Conservation (phyloP, 768 basidiomycete genomes). For the Rhizopogon roseolus region DNA sequence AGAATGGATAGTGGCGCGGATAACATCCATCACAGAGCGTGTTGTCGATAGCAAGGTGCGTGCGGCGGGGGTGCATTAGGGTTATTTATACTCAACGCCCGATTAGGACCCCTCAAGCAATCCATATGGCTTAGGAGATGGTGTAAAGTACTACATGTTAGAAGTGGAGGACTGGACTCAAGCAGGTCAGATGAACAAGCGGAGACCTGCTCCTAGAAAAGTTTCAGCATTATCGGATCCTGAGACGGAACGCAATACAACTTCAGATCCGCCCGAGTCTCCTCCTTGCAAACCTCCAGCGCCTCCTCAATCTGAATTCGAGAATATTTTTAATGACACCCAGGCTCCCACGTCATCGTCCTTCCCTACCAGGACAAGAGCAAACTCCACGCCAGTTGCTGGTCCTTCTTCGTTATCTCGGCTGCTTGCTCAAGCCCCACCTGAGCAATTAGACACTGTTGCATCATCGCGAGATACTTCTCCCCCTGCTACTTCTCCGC, state of each 20-base stretch:
- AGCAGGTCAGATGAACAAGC: slow-evolving; percentile 56
- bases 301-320: slow-evolving; percentile 67
- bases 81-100: background rate
- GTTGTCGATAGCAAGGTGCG: slow-evolving; percentile 77
- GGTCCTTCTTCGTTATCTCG: slow-evolving; percentile 79
- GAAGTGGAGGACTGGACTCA: slow-evolving; percentile 94
- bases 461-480: slow-evolving; percentile 27
- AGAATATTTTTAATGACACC: slow-evolving; percentile 63
- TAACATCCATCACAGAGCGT: slow-evolving; percentile 82
- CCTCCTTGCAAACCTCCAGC: slow-evolving; percentile 45
- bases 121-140: slow-evolving; percentile 84
- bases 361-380: slow-evolving; percentile 57
- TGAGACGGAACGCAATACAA: slow-evolving; percentile 34
- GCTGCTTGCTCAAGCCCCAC: slow-evolving; percentile 67
- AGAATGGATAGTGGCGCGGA: slow-evolving; percentile 94
- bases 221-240: slow-evolving; percentile 31
- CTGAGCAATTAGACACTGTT: slow-evolving; percentile 23
- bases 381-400: slow-evolving; percentile 63
- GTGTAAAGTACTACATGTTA: slow-evolving; percentile 90
- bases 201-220: slow-evolving; percentile 51
- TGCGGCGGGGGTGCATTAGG: background rate
- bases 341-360: slow-evolving; percentile 65
- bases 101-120: slow-evolving; percentile 75
- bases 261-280: slow-evolving; percentile 9
- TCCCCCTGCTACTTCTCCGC: slow-evolving; percentile 30